Base-by-base conservation (phyloP, 306 rosid species). In the Quillaja saponaria region DNA sequence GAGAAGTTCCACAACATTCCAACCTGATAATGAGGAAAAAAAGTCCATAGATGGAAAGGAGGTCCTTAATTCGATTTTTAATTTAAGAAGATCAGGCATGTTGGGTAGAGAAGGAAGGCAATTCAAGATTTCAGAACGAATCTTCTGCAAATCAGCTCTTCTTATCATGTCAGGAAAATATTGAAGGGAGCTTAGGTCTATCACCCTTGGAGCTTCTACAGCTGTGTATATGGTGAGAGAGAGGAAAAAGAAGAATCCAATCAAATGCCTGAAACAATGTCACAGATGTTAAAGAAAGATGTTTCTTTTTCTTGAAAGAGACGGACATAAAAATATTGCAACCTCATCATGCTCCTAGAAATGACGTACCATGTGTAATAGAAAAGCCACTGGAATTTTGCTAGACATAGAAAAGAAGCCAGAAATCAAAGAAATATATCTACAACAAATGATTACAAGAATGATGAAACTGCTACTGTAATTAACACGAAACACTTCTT, bases 171-270 rank as follows among this genome's bases (percentile, higher is more conserved):
- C 74, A 40, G 76, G 55, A 14, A 81, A 69, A 46, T 63, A 46
- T 48, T 77, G 74, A 48, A 80, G 49, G 63, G 83, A 78, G 38
- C 59, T 62, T 13, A 82, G 61, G 61, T 80, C 73, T 64, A 66
- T 57, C 25, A 84, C 56, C 56, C 35, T 58, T 42, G 90, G 82
- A 34, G 84, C 64, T 50, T 19, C 75, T 69, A 55, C 13, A 41
- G 80, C 82, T 20, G 90, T 84, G 78, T 72, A 81, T 57, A 81
- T 45, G 45, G 86, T 75, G 58, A 84, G 77, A 66, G 73, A 78
- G 15, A 85, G 80, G 80, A 85, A 85, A 64, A 82, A 78, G 74
- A 85, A 76, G 81, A 85, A 85, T 10, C 85, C 91, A 8, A 79
- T 71, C 82, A 85, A 79, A 82, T 85, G 91, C 88, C 91, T 85